phyloP scores from a whole-genome alignment of 176 grass and related monocot genomes.

The Cenchrus fungigraminus region DNA sequence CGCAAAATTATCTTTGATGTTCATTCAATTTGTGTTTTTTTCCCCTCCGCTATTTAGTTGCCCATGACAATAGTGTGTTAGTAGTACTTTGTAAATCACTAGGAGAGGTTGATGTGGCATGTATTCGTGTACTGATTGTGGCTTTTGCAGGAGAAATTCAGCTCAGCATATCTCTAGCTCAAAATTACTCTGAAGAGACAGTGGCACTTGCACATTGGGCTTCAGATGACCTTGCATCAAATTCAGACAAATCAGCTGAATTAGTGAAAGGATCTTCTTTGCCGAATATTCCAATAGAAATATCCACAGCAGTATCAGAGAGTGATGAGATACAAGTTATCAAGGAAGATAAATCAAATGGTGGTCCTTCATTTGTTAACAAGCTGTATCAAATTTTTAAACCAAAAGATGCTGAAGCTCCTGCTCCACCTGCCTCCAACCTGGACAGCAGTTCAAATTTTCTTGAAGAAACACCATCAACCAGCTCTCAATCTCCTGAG shows the following conservation, averaged over 20 bases:
- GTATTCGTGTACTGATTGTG: slow-evolving; percentile 7
- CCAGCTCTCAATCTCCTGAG: slow-evolving; percentile 35
- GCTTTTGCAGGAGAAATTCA: slow-evolving; percentile 73
- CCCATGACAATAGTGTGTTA: background rate
- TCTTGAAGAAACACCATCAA: slow-evolving; percentile 30
- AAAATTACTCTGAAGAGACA: slow-evolving; percentile 61
- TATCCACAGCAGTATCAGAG: slow-evolving; percentile 1
- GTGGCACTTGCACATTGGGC: slow-evolving; percentile 19
- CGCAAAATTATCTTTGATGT: background rate
- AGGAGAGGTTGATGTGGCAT: background rate
- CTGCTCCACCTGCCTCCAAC: slow-evolving; percentile 29
- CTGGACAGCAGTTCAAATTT: slow-evolving; percentile 32
- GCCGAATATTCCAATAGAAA: slow-evolving; percentile 50
- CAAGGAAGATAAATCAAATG: slow-evolving; percentile 60
- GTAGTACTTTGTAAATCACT: background rate
- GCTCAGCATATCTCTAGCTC: slow-evolving; percentile 62
- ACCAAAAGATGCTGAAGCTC: slow-evolving; percentile 50
- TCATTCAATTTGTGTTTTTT: slow-evolving; percentile 10
- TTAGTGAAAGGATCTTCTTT: slow-evolving; percentile 57
- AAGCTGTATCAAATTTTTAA: slow-evolving; percentile 71
- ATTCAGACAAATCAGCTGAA: slow-evolving; percentile 85
- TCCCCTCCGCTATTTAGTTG: background rate
- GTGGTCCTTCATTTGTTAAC: slow-evolving; percentile 54
- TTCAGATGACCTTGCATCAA: slow-evolving; percentile 74
- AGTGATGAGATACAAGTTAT: slow-evolving; percentile 43